These are phyloP conservation scores for fission yeast (Schizosaccharomyces pombe) DNA, from an alignment of 805 yeast species.

Conservation along the genomic window DNA sequence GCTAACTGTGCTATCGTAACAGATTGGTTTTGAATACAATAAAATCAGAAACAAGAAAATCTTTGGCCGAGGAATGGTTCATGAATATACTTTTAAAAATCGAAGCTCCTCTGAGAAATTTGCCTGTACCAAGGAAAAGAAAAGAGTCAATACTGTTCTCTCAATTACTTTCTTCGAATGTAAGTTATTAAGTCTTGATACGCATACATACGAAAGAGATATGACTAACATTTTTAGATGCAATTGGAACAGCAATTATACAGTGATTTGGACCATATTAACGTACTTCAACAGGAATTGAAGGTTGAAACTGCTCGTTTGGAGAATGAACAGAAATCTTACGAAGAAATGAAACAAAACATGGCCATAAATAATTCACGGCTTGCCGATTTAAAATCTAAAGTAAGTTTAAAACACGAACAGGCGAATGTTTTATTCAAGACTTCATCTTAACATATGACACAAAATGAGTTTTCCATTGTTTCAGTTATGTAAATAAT, in stretches of 20 bases:
- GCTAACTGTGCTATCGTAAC: neutral
- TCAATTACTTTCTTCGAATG: neutral
- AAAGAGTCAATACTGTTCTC: neutral
- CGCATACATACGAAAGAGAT: neutral
- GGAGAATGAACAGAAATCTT: neutral
- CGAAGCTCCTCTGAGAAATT: neutral
- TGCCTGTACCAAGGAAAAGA: neutral
- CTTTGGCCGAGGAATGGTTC: neutral
- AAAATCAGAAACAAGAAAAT: neutral
- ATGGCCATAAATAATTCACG: neutral
- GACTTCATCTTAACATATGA: neutral
- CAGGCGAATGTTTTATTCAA: neutral
- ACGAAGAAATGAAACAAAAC: neutral
- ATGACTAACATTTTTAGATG: neutral
- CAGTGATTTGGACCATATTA: neutral
- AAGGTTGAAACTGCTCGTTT: neutral
- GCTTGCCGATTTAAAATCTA: neutral
- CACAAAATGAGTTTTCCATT: too few species aligned
- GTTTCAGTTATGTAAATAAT: too few species aligned
- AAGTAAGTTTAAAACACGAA: neutral
- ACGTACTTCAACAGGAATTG: neutral
- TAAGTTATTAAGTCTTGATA: neutral
- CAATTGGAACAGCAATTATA: neutral
- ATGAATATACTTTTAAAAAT: neutral
- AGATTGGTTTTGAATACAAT: neutral